A percentile compares a stretch with the other conserved stretches of the same genome.
Evolutionary conservation across 768 basidiomycete genomes (phyloP).

Genomic region (Trametes punicea): DNA sequence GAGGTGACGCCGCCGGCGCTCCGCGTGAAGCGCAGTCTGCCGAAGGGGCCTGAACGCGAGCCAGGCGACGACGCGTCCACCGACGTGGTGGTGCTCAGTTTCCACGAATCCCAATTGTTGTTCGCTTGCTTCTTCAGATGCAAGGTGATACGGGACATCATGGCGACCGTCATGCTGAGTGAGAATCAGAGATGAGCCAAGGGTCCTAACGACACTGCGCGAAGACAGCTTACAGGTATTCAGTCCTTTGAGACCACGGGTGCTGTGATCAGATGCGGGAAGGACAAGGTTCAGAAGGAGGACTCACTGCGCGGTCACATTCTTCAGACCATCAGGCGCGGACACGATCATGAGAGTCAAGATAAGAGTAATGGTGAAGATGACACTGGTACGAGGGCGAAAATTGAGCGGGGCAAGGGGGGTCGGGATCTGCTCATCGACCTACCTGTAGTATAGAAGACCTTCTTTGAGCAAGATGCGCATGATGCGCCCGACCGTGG

Average conservation of each 20-base stretch:
- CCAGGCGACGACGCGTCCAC: background rate
- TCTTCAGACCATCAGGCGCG: conserved; percentile 31
- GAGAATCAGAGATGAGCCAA: background rate
- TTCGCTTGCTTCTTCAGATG: conserved; percentile 44
- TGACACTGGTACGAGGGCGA: conserved; percentile 28
- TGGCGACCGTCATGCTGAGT: conserved; percentile 43
- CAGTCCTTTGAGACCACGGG: conserved; percentile 23
- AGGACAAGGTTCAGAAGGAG: background rate
- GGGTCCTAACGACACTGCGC: background rate
- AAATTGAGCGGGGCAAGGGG: background rate
- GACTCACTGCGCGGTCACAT: conserved; percentile 37
- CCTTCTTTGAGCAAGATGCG: conserved; percentile 33
- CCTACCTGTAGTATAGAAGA: conserved; percentile 35
- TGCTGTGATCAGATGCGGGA: background rate
- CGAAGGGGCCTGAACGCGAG: background rate
- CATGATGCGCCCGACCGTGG: conserved; percentile 22
- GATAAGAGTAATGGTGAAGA: conserved; percentile 37
- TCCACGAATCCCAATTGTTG: conserved; percentile 3
- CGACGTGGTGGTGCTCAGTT: background rate
- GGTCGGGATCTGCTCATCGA: background rate
- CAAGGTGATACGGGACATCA: conserved; percentile 69
- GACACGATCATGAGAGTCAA: conserved; percentile 38
- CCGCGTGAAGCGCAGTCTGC: background rate
- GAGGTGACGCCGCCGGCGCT: background rate
- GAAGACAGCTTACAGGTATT: conserved; percentile 38